Evolutionary conservation across 306 rosid genomes (phyloP).

Genomic region (Carpinus viminea): DNA sequence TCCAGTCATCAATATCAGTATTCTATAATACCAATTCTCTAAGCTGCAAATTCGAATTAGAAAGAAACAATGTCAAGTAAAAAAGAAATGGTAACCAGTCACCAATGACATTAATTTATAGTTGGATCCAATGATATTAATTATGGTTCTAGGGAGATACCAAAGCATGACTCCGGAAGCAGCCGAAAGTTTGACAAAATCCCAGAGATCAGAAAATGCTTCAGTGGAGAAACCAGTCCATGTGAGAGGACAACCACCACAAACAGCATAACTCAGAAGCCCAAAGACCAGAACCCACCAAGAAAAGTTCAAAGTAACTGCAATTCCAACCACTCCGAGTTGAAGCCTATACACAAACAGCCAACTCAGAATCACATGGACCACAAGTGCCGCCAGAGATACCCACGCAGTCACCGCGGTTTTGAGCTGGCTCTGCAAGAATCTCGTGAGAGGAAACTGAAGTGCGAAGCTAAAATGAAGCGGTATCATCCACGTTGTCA

Average conservation of each 20-base stretch:
- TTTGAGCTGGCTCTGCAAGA: slow-evolving; percentile 64
- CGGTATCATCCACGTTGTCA: slow-evolving; percentile 52
- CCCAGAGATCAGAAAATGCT: slow-evolving; percentile 82
- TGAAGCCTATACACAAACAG: slow-evolving; percentile 51
- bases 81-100: background rate
- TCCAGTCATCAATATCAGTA: slow-evolving; percentile 76
- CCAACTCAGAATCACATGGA: slow-evolving; percentile 62
- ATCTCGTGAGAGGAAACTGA: slow-evolving; percentile 66
- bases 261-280: slow-evolving; percentile 40
- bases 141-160: slow-evolving; percentile 18
- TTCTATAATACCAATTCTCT: slow-evolving; percentile 88
- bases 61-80: background rate
- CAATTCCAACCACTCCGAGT: slow-evolving; percentile 57
- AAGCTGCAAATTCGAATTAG: slow-evolving; percentile 40
- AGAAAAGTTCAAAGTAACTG: slow-evolving; percentile 53
- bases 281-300: slow-evolving; percentile 71
- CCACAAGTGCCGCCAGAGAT: slow-evolving; percentile 39
- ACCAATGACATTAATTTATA: no score
- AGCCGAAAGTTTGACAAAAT: slow-evolving; percentile 66
- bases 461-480: slow-evolving; percentile 66
- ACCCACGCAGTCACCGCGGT: slow-evolving; percentile 50
- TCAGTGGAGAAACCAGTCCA: slow-evolving; percentile 81
- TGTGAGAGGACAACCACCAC: slow-evolving; percentile 70
- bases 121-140: background rate
- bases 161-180: slow-evolving; percentile 85